Conservation (phyloP, 2,329 filamentous ascomycete species). For the Ophiostoma perfectum region DNA sequence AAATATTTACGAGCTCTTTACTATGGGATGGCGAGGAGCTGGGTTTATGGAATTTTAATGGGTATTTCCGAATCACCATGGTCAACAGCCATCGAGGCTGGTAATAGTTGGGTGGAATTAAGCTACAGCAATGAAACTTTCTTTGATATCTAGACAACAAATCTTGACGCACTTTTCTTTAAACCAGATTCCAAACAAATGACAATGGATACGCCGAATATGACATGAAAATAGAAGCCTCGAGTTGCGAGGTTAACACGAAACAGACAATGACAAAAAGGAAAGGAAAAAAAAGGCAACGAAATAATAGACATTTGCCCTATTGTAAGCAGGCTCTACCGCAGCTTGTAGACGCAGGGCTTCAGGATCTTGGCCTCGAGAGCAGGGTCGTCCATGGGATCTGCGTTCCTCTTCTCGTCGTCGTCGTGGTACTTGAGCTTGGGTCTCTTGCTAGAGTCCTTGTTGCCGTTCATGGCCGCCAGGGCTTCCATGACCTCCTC, state of each 20-base stretch:
- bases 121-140: neutral
- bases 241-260: neutral
- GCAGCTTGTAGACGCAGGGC: constrained; percentile 91
- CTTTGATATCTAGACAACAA: no score
- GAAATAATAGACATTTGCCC: neutral
- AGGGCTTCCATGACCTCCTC: constrained; percentile 42
- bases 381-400: constrained; percentile 50
- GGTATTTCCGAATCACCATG: neutral
- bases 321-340: constrained; percentile 42
- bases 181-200: neutral
- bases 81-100: no score
- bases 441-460: constrained; percentile 34
- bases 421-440: constrained; percentile 56
- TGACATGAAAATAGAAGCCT: neutral
- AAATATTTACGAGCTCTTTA: neutral
- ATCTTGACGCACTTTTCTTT: neutral
- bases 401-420: constrained; percentile 48
- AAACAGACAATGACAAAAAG: neutral
- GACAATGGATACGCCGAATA: neutral
- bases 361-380: constrained; percentile 69
- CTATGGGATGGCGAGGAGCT: neutral
- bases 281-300: neutral
- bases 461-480: constrained; percentile 17
- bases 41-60: neutral
- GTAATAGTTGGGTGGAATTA: neutral